Percentiles rank a stretch among this genome's conserved stretches.
Evolutionary conservation across 179 eudicot genomes (phyloP).

Genomic region (Beta macrorhiza): DNA sequence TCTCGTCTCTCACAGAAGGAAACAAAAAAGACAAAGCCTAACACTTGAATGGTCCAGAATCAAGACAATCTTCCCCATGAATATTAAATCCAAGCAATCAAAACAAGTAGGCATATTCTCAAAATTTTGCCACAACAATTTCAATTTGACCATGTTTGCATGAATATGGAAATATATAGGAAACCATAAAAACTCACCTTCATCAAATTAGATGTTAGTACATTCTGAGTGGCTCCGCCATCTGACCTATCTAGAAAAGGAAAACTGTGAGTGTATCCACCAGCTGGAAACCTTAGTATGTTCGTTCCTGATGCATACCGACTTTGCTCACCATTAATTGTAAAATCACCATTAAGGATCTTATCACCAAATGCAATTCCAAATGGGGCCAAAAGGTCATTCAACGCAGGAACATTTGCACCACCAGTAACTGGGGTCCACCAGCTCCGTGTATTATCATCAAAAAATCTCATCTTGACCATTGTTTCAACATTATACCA

Average conservation of each 20-base stretch:
- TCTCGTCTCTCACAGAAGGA: background rate
- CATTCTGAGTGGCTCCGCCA: constrained; percentile 71
- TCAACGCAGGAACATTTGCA: constrained; percentile 86
- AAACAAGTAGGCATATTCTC: background rate
- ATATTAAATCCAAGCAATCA: background rate
- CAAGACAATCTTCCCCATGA: background rate
- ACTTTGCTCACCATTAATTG: constrained; percentile 75
- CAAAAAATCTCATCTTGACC: constrained; percentile 95
- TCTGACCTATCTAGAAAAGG: constrained; percentile 87
- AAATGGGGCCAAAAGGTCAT: constrained; percentile 90
- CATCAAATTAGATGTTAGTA: constrained; percentile 49
- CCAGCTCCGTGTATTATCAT: constrained; percentile 96
- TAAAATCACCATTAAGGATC: constrained; percentile 88
- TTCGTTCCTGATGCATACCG: constrained; percentile 95
- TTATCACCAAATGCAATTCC: constrained; percentile 96
- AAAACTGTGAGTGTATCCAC: constrained; percentile 91
- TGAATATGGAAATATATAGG: background rate
- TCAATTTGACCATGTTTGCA: background rate
- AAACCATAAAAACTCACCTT: constrained; percentile 50
- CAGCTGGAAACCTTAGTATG: constrained; percentile 77
- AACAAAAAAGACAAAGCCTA: background rate
- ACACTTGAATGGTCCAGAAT: background rate
- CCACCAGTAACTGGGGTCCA: constrained; percentile 99
- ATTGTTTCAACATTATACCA: constrained; percentile 97
- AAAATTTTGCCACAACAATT: background rate